Base-by-base conservation (phyloP, 345 rosid genomes). In the Citrus unshiu region DNA sequence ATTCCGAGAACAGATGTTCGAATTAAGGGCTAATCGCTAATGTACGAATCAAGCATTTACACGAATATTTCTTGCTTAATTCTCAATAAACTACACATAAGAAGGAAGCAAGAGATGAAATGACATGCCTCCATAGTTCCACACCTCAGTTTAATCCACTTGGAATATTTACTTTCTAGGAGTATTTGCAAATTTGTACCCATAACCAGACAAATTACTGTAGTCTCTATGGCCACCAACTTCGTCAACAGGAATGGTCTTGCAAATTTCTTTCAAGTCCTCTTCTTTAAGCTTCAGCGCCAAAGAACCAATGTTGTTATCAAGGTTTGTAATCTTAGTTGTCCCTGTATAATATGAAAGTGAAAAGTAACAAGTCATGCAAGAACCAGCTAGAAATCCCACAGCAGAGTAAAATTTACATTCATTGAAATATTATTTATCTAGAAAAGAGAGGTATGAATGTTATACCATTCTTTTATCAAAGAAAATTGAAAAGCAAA, bases 281-380 rank as follows among this genome's bases (percentile, higher is more conserved):
- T 87, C 85, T 63, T 74, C 3, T 62, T 68, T 80, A 7, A 87
- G 89, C 81, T 78, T 78, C 78, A 87, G 5, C 0, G 34, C 74
- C 78, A 87, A 34, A 7, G 93, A 84, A 18, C 84, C 79, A 57
- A 88, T 83, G 77, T 88, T 90, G 78, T 76, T 84, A 14, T 78
- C 81, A 6, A 90, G 86, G 68, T 87, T 87, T 83, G 81, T 80
- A 5, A 80, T 46, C 57, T 90, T 90, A 9, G 86, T 88, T 73
- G 91, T 86, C 70, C 90, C 91, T 88, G 81, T 4, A 70, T 46
- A 74, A 40, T 25, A 68, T 46, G 43, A 27, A 43, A 22, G 40
- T 60, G n/a, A 12, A 6, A 51, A 1, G 25, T 21, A 16, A 61
- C 29, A 34, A 67, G n/a, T 14, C 21, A 73, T 25, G 27, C 16